Percentiles rank a stretch among this genome's conserved stretches.
phyloP scores from a whole-genome alignment of 805 yeast species.

The Metschnikowia colocasiae region DNA sequence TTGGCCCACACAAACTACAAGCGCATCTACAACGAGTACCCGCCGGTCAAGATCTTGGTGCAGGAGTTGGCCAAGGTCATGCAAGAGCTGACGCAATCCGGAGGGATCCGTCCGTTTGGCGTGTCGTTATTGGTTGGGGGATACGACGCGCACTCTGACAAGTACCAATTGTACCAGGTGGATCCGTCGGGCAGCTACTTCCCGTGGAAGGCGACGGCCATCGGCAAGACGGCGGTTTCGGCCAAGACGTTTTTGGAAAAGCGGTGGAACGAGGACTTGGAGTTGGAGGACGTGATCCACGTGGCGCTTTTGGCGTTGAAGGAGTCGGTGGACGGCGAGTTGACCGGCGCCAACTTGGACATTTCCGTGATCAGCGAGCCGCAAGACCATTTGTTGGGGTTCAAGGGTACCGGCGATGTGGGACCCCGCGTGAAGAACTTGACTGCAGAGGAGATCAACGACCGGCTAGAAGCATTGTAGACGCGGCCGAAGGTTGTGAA shows the following conservation, averaged over 20 bases:
- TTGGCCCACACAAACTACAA: conserved; percentile 90
- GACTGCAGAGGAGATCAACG: conserved; percentile 88
- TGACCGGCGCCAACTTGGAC: conserved; percentile 94
- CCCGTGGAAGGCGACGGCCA: conserved; percentile 99
- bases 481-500: too few relatives aligned
- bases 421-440: conserved; percentile 92
- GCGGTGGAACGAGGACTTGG: conserved; percentile 97
- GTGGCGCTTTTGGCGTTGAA: conserved; percentile 90
- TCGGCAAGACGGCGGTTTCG: conserved; percentile 93
- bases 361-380: conserved; percentile 83
- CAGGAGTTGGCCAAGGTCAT: conserved; percentile 93
- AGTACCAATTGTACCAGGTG: conserved; percentile 84
- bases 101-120: conserved; percentile 99
- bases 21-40: conserved; percentile 92
- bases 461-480: conserved; percentile 84
- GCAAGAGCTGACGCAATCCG: conserved; percentile 98
- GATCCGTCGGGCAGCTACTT: conserved; percentile 97
- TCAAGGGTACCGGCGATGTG: conserved; percentile 70
- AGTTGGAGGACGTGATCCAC: conserved; percentile 96
- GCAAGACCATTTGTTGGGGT: conserved; percentile 77
- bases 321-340: conserved; percentile 96
- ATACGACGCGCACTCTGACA: conserved; percentile 68
- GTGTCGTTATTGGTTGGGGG: conserved; percentile 94
- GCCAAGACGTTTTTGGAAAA: conserved; percentile 97
- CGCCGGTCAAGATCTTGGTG: conserved; percentile 91